Conservation (phyloP, 2,329 filamentous ascomycete species). For the Sporothrix dimorphospora region DNA sequence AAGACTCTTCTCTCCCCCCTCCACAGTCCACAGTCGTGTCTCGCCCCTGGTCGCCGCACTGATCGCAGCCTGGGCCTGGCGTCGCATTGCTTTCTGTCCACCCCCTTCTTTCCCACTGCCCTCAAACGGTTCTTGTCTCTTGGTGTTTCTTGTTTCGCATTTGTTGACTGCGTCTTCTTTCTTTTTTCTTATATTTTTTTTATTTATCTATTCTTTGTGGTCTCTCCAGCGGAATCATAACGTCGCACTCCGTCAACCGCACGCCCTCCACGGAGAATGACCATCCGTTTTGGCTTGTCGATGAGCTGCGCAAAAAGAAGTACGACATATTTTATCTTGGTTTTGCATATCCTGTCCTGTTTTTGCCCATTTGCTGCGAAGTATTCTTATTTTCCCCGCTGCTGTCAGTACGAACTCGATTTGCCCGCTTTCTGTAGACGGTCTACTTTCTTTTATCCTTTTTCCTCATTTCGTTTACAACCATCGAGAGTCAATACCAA, state of each 20-base stretch:
- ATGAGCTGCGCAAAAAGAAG: no score
- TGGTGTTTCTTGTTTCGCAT: slow-evolving; percentile 8
- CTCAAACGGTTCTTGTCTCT: slow-evolving; percentile 12
- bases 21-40: background rate
- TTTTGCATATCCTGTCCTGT: background rate
- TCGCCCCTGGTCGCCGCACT: slow-evolving; percentile 19
- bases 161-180: background rate
- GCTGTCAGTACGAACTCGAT: background rate
- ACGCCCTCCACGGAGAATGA: background rate
- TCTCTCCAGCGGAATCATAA: background rate
- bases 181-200: no score
- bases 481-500: background rate
- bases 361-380: no score
- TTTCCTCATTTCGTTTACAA: background rate
- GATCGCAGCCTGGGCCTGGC: slow-evolving; percentile 17
- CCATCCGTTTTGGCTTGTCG: background rate
- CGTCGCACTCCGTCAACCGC: background rate
- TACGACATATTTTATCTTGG: no score
- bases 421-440: background rate
- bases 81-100: background rate
- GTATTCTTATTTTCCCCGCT: background rate
- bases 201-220: no score
- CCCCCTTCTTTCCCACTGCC: background rate
- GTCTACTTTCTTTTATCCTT: background rate
- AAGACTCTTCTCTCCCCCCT: background rate